A percentile compares a stretch with the other conserved stretches of the same genome.
These are phyloP conservation scores for Neurospora sp. DNA, from an alignment of 495 filamentous ascomycete species.

Conservation along the genomic window DNA sequence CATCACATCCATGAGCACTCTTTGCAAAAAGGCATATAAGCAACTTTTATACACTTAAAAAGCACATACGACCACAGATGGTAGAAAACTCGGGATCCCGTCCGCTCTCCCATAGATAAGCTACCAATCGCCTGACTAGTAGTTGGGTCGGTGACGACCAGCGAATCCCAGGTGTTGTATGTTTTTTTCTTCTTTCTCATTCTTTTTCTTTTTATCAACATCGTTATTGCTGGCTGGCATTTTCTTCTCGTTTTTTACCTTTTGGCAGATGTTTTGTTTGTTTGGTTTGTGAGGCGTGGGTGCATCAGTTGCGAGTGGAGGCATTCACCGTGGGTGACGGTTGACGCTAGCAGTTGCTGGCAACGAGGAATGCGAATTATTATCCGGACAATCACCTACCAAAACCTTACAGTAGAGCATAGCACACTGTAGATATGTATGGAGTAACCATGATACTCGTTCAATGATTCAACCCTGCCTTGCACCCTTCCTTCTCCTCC, in stretches of 20 bases:
- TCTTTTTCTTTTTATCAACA: not conserved
- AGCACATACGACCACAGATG: slow-evolving; percentile 35
- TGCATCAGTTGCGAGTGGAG: not conserved
- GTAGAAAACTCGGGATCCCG: slow-evolving; percentile 39
- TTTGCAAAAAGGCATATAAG: not conserved
- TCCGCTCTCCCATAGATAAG: slow-evolving; percentile 39
- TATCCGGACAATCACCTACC: not conserved
- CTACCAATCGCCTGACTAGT: slow-evolving; percentile 22
- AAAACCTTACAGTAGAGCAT: not conserved
- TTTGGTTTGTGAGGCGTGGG: not conserved
- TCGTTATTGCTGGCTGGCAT: not conserved
- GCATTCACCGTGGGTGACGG: not conserved
- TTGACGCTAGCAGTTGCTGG: not conserved
- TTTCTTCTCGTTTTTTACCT: not conserved
- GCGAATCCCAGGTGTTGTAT: slow-evolving; percentile 21
- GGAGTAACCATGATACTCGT: not conserved
- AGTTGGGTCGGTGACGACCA: slow-evolving; percentile 40
- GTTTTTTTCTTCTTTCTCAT: not conserved
- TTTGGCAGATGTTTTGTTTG: not conserved
- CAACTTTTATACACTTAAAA: rapidly evolving
- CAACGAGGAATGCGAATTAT: not conserved
- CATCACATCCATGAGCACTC: not conserved
- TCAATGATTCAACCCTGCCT: not conserved
- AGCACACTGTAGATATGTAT: not conserved
- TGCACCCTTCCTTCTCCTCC: not conserved